Conservation (phyloP, 116 monocot species). For the Trichopus zeylanicus region DNA sequence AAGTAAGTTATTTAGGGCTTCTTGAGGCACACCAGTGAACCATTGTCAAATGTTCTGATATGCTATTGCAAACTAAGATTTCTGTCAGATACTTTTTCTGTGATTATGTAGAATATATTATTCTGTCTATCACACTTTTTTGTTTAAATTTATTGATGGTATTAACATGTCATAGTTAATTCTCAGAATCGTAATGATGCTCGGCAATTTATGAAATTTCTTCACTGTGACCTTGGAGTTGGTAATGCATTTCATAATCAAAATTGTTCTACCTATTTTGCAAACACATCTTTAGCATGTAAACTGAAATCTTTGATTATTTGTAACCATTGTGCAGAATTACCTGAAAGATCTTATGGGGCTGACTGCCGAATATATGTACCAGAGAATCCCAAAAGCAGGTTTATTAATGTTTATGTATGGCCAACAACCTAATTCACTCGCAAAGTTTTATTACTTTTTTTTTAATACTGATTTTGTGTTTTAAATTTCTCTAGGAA, state of each 20-base stretch:
- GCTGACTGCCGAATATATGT: conserved; percentile 96
- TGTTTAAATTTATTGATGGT: neutral
- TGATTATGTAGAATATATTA: neutral
- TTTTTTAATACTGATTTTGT: conserved; percentile 35
- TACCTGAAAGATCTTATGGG: conserved; percentile 97
- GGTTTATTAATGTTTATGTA: conserved; percentile 99
- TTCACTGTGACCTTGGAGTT: conserved; percentile 95
- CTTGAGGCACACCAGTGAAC: neutral
- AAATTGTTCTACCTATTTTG: neutral
- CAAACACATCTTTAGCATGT: neutral
- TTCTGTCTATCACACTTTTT: neutral
- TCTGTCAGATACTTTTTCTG: neutral
- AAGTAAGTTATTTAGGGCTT: neutral
- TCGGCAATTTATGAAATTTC: conserved; percentile 90
- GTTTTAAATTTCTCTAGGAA: conserved; percentile 61
- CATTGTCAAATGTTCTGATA: neutral
- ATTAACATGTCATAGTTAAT: neutral
- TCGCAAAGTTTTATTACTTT: too few relatives aligned
- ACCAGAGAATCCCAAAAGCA: conserved; percentile 90
- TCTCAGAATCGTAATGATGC: conserved; percentile 94
- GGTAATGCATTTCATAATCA: conserved; percentile 36
- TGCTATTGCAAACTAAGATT: neutral
- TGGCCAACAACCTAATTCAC: conserved; percentile 30
- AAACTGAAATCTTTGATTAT: neutral
- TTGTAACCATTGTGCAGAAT: conserved; percentile 43